Evolutionary conservation across 148 eudicot genomes (phyloP).

Genomic region (Silene latifolia): DNA sequence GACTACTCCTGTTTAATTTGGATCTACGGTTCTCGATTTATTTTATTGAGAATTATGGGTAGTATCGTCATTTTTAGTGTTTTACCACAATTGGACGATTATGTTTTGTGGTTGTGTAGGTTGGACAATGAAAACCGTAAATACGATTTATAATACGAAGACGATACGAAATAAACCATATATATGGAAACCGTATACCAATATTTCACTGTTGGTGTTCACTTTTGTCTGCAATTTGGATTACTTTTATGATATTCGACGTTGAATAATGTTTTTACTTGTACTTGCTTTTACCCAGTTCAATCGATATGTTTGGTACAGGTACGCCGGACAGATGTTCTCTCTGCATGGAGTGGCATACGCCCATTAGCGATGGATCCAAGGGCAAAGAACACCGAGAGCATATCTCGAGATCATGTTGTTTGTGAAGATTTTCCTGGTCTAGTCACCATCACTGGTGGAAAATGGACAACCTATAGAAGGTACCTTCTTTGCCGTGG

Average conservation of each 20-base stretch:
- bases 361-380: constrained; percentile 98
- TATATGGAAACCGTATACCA: no score
- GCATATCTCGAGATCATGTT: constrained; percentile 95
- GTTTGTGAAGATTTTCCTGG: constrained; percentile 93
- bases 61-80: no score
- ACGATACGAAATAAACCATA: no score
- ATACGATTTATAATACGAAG: no score
- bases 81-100: no score
- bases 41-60: no score
- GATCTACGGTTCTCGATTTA: no score
- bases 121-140: no score
- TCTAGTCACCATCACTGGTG: constrained; percentile 95
- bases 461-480: constrained; percentile 99
- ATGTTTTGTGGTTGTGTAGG: no score
- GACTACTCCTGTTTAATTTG: no score
- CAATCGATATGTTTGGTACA: constrained; percentile 17
- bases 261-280: neutral
- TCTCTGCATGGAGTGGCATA: constrained; percentile 99
- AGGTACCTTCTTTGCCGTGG: constrained; percentile 39
- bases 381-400: constrained; percentile 83
- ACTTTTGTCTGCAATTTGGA: neutral
- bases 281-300: neutral
- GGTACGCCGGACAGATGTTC: constrained; percentile 94
- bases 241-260: neutral
- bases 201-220: neutral